Conservation (phyloP, 176 grass and related monocot species). For the Sorghum bicolor region Sorghum_bicolor_NCBIv3 NC_012871.2:9849501-9850000, state of each 20-base stretch:
- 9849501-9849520: not conserved
- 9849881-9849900: not conserved
- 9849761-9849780: conserved; percentile 60
- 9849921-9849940: conserved; percentile 85
- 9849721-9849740: not conserved
- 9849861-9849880: conserved; percentile 7
- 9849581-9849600: not conserved
- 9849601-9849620: not conserved
- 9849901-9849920: conserved; percentile 62
- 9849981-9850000: conserved; percentile 55
- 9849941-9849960: conserved; percentile 72
- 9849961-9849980: conserved; percentile 65
- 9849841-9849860: conserved; percentile 51
- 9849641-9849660: not conserved
- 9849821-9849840: conserved; percentile 64
- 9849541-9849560: not conserved
- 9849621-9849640: not conserved
- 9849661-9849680: not conserved
- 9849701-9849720: not conserved
- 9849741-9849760: conserved; percentile 53
- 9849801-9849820: conserved; percentile 74
- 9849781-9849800: conserved; percentile 59
- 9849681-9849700: not conserved
- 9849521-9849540: not conserved
- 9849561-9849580: not conserved